Conservation (phyloP, 306 rosid species). For the peach (Prunus persica) region DNA sequence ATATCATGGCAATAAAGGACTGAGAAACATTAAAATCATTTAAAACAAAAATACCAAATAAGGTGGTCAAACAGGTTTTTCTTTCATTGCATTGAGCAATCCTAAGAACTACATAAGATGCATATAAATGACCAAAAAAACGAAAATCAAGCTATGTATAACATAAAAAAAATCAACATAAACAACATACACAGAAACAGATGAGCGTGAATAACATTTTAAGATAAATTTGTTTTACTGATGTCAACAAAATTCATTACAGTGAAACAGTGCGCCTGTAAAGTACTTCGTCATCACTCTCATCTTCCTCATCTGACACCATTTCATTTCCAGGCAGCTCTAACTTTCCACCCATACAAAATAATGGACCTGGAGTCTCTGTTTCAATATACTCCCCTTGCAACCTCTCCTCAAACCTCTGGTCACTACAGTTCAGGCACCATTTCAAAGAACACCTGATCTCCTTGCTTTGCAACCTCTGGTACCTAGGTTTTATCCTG, state of each 20-base stretch:
- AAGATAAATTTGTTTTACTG: background rate
- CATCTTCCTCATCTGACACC: constrained; percentile 82
- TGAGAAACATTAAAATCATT: background rate
- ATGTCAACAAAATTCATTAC: constrained; percentile 20
- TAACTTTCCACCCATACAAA: constrained; percentile 82
- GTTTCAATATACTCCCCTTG: constrained; percentile 77
- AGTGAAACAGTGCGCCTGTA: constrained; percentile 74
- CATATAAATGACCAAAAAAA: background rate
- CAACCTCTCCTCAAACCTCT: constrained; percentile 91
- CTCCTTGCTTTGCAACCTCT: constrained; percentile 67
- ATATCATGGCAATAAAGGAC: too few relatives aligned
- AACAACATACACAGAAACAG: background rate
- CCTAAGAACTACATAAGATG: background rate
- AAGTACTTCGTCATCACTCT: constrained; percentile 70
- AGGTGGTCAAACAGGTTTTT: background rate
- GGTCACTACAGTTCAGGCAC: constrained; percentile 91
- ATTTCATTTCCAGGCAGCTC: constrained; percentile 64
- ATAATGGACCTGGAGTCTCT: constrained; percentile 69
- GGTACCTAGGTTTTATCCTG: constrained; percentile 83
- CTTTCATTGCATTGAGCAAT: background rate
- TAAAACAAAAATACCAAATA: background rate
- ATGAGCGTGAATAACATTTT: background rate
- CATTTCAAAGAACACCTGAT: constrained; percentile 73
- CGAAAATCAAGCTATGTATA: background rate
- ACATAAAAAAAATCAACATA: background rate